Evolutionary conservation across 2,329 filamentous ascomycete genomes (phyloP), one percentile per base, ranked within the genome.

Genomic region (Clonostachys solani): DNA sequence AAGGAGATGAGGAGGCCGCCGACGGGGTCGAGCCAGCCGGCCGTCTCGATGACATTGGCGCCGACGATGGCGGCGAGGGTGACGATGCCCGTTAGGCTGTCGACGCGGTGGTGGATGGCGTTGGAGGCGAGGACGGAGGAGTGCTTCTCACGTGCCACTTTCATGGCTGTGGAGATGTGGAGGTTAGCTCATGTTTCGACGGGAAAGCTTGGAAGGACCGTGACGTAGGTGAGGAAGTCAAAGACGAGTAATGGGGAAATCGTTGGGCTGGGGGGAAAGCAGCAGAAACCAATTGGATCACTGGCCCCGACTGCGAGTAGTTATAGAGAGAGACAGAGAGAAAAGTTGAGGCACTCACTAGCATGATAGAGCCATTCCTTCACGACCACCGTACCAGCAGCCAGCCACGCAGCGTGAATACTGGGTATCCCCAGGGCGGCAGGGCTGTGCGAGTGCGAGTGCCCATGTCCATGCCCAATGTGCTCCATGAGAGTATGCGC

Each of bases 341-440:
- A 36, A 36, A 36, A n/a, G 15, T 38, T 6, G 17, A 16, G 12
- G 42, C n/a, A 81, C 88, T 75, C 83, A 94, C 92, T 99, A 53
- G 92, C 90, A 73, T 87, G 86, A 64, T 97, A 99, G 23, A 99
- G 74, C 89, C 92, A 99, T 68, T 99, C 94, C 70, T 99, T 99
- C 59, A 97, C 74, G 23, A 90, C 67, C 48, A 99, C 94, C 3
- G 90, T 96, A 17, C 89, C 92, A 38, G 82, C 87, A 35, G 94
- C 92, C 50, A 99, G 72, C 94, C 94, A 99, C 8, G 89, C 92
- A 18, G 94, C 94, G 64, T 97, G 92, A 54, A 99, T 80, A 65
- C 89, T 95, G 0, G 94, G 94, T 2, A 80, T 70, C 47, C 78
- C 78, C 12, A 69, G 54, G 29, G 60, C 60, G 17, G 61, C 53